Base-by-base conservation (phyloP, 805 yeast species). In the Metschnikowia cerradonensis region DNA sequence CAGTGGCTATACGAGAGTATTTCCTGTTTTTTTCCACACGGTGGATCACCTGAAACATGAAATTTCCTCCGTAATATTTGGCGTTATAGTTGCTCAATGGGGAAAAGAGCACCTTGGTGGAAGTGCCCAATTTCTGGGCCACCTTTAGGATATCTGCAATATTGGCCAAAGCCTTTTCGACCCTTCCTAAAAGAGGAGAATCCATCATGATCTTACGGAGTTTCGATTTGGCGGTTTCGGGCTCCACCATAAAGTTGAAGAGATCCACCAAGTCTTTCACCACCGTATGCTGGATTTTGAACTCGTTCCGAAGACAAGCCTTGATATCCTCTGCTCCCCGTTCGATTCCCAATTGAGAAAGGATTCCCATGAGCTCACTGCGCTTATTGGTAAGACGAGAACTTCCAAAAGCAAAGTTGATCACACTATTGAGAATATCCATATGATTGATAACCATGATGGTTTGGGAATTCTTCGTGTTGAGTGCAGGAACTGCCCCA, bases 11-110 rank as follows among this genome's bases (percentile, higher is more conserved):
- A 38, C 76, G 55, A 0, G 71, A 55, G 32, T 85, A 74, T 5
- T 72, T 71, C 60, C 64, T 64, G 54, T 62, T 75, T 54, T 60
- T 77, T 59, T 76, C 82, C 3, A 82, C 84, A 49, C 88, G 86
- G 55, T 82, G 79, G 1, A 90, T 79, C 0, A 88, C 89, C 58
- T 90, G 96, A 64, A 92, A 94, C 96, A 94, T 90, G 1, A 91
- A 70, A 0, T 96, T 96, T 15, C 83, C 82, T 36, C 77, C 73
- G 63, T 91, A 94, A 63, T 90, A 92, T 8, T 83, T 78, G 32
- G 85, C 80, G 58, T 90, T 90, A 67, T 88, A 89, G 56, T 90
- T 89, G 60, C 90, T 81, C 66, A 94, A 76, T 0, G 99, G 99
- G 3, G 89, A 81, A 30, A 94, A 71, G 30, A 79, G 77, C 11